Base-by-base conservation (phyloP, 306 rosid species). In the Corylus heterophylla region DNA sequence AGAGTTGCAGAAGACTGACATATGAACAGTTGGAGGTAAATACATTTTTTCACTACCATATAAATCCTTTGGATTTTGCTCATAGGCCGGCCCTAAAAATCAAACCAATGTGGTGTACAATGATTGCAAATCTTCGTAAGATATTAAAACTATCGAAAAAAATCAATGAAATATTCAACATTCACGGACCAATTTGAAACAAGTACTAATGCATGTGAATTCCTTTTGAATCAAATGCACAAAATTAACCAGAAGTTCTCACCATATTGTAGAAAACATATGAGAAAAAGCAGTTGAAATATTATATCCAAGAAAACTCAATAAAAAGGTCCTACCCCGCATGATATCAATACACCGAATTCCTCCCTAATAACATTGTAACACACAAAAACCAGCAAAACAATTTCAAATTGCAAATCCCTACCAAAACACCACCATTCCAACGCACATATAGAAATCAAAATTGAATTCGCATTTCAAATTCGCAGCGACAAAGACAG, bases 401-500 rank as follows among this genome's bases (percentile, higher is more conserved):
- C 25, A 39, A 66, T 14, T 31, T 13, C 29, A 58, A 58, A 31
- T 63, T 63, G 22, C 45, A 37, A 66, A 35, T 10, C 18, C 45
- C 71, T 67, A 11, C 25, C 71, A 39, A 63, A 9, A 18, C 4
- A 48, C 49, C 42, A 17, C 13, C 17, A 8, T 39, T 10, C 50
- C 12, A 42, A 67, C n/a, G 1, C 4, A 18, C 51, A 35, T 4
- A 4, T 3, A 14, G 22, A 45, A 17, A 31, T 13, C 13, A 73
- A 48, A 58, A 27, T 58, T 59, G 35, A 25, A 59, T n/a, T 59
- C 13, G 29, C 66, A 59, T 20, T 59, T 25, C 66, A 5, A 42
- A 39, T 67, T 37, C 50, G 66, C 14, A 54, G 18, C 47, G 55
- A 63, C 79, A 75, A 37, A 69, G 70, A 22, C 74, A 70, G 74